A percentile compares a stretch with the other conserved stretches of the same genome.
phyloP scores from a whole-genome alignment of 352 stramenopile species.

The Aphanomyces stellatus region DNA sequence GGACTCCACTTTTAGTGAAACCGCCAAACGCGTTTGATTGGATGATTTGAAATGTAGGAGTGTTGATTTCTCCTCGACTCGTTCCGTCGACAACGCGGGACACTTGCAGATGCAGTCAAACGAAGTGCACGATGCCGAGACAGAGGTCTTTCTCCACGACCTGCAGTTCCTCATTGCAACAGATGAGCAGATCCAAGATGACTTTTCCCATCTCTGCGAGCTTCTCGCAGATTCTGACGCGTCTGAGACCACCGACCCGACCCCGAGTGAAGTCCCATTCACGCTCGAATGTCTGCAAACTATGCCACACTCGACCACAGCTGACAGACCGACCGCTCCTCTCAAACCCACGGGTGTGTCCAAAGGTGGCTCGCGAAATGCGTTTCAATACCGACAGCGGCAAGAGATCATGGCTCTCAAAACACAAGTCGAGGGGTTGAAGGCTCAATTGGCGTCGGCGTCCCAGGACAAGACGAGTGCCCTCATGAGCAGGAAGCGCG shows the following conservation, averaged over 20 bases:
- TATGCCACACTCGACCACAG: background rate
- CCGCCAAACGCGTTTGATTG: no score
- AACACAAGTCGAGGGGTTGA: background rate
- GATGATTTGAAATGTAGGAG: no score
- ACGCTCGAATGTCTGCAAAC: background rate
- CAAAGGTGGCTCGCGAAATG: background rate
- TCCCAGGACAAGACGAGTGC: background rate
- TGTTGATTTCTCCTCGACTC: no score
- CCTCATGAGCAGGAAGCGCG: background rate
- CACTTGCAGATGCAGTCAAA: no score
- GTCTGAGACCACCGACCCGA: background rate
- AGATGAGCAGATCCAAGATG: background rate
- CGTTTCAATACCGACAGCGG: background rate
- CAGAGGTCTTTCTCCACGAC: no score
- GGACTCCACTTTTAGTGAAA: no score
- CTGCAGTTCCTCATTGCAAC: slow-evolving; percentile 6
- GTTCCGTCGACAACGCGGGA: no score
- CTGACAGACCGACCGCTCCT: no score
- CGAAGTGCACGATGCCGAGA: no score
- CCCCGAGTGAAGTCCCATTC: background rate
- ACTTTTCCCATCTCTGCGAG: background rate
- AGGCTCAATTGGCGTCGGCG: background rate
- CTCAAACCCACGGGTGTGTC: background rate
- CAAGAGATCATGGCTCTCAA: background rate
- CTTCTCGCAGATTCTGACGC: background rate